Evolutionary conservation across 2,329 filamentous ascomycete species (phyloP).

Genomic region (Exophiala phaeomuriformis): DNA sequence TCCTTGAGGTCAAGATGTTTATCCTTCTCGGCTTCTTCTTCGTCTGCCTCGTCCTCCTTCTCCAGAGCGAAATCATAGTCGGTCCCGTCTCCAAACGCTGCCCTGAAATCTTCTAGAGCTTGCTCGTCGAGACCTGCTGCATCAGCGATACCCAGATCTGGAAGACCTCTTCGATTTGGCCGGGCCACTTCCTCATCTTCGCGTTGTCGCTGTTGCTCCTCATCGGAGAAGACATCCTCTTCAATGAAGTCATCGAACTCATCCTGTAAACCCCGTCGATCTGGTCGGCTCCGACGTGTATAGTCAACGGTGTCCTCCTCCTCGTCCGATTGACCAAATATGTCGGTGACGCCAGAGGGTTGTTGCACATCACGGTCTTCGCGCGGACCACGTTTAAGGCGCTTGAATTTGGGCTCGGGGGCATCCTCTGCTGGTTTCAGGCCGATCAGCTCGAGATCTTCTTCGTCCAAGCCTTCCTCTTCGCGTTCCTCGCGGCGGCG

Average conservation of each 20-base stretch:
- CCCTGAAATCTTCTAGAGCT: slow-evolving; percentile 89
- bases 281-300: slow-evolving; percentile 32
- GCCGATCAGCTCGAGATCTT: slow-evolving; percentile 91
- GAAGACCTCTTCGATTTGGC: slow-evolving; percentile 62
- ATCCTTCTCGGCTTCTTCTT: slow-evolving; percentile 69
- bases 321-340: slow-evolving; percentile 93
- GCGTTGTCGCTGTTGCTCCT: slow-evolving; percentile 65
- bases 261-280: slow-evolving; percentile 58
- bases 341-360: slow-evolving; percentile 72
- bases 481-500: slow-evolving; percentile 70
- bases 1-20: slow-evolving; percentile 90
- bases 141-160: slow-evolving; percentile 63
- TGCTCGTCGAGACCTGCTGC: slow-evolving; percentile 83
- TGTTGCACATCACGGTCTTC: slow-evolving; percentile 60
- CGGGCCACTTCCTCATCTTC: slow-evolving; percentile 80
- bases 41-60: slow-evolving; percentile 74
- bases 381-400: slow-evolving; percentile 83
- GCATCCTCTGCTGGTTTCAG: slow-evolving; percentile 53
- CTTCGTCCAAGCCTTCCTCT: slow-evolving; percentile 79
- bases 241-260: slow-evolving; percentile 96
- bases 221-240: slow-evolving; percentile 84
- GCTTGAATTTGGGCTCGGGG: slow-evolving; percentile 79
- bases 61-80: slow-evolving; percentile 94
- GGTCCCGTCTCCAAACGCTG: slow-evolving; percentile 89
- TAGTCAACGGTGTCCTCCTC: slow-evolving; percentile 52